Evolutionary conservation across 495 filamentous ascomycete species (phyloP), one percentile per base, ranked within the genome.

Genomic region (Daldinia childiae): DNA sequence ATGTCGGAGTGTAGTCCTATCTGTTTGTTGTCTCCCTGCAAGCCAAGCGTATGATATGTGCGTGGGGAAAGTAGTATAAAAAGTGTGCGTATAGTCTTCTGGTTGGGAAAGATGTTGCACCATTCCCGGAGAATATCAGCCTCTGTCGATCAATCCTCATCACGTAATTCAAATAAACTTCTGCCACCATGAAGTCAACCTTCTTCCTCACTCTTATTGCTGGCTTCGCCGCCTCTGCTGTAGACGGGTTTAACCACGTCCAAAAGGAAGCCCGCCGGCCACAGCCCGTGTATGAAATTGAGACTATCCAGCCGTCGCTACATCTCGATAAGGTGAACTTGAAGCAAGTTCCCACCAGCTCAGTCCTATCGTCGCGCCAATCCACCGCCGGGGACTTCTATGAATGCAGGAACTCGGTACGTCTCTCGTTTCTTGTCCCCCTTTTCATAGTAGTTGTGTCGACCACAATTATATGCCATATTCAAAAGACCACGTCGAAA

Each of bases 361-460:
- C 65, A 27, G 24, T 69, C 55, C 34, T 78, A 76, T 45, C 73
- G 60, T 9, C 78, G 72, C 62, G 74, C 39, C 67, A 69, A 12
- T 51, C 39, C 26, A 21, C 70, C 6, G 63, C 75, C 17, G 68
- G 58, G 30, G 78, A 79, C 57, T 83, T 82, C 55, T 83, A 71
- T 30, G 80, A 82, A 64, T 83, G 81, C 61, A 70, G 69, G 38
- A 76, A 74, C 55, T 50, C 79, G 58, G 81, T 83, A 76, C 36
- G 80, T 62, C n/a, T 15, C 19, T 26, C 43, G 21, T 50, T 6
- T 38, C 21, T 4, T 36, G 43, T 27, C 50, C 57, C 15, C 56
- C 56, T 15, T 52, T 52, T 17, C 39, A 50, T 27, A 6, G 19
- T 41, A 58, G 12, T 38, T 58, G 7, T n/a, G 14, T 41, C 21